phyloP scores from a whole-genome alignment of 345 rosid species.

The Gossypium rotundifolium region DNA sequence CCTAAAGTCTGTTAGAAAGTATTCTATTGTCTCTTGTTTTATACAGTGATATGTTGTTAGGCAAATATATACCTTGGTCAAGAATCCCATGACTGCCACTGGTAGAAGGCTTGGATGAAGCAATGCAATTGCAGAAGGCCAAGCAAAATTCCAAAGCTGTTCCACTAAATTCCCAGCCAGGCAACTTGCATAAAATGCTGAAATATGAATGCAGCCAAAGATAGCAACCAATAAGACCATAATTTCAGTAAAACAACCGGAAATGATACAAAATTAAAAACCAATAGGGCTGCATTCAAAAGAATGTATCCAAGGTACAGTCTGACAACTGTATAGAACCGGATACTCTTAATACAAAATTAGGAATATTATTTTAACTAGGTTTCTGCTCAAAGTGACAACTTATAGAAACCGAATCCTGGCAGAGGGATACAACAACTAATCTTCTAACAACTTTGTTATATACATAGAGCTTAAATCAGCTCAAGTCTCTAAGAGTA shows the following conservation, averaged over 20 bases:
- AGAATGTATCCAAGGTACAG: background rate
- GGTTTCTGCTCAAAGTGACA: background rate
- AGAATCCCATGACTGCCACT: conserved; percentile 83
- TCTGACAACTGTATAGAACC: background rate
- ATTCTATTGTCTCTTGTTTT: background rate
- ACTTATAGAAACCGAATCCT: background rate
- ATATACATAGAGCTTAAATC: background rate
- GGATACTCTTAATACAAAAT: background rate
- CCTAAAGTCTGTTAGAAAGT: conserved; percentile 13
- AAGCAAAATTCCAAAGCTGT: conserved; percentile 88
- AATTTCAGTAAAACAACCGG: background rate
- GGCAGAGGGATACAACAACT: background rate
- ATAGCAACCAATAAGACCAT: conserved; percentile 5
- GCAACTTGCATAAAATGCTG: conserved; percentile 74
- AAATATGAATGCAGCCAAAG: conserved; percentile 9
- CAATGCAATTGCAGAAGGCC: conserved; percentile 95
- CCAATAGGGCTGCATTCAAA: background rate
- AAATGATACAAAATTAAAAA: background rate
- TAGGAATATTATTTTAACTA: background rate
- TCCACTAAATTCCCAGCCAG: conserved; percentile 84
- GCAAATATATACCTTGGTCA: conserved; percentile 48
- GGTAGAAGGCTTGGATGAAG: conserved; percentile 93
- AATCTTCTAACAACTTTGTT: background rate
- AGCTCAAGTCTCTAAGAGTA: background rate
- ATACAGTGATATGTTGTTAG: background rate